These are phyloP conservation scores for Astrothelium macrocarpum DNA, from an alignment of 495 filamentous ascomycete species.

Conservation along the genomic window DNA sequence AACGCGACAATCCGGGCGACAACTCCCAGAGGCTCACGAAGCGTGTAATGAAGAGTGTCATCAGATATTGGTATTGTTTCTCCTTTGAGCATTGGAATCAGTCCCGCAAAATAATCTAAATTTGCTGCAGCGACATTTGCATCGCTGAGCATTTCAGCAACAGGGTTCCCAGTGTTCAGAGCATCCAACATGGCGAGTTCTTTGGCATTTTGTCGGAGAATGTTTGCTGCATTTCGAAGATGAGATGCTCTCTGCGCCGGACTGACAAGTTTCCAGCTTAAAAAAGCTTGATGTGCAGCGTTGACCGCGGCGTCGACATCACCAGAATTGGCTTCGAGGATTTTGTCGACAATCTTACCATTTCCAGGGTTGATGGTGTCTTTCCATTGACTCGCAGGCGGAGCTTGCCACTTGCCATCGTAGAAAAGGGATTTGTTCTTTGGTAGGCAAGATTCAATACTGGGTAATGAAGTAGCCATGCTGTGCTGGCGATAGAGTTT, in stretches of 20 bases:
- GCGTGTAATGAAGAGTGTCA: slow-evolving; percentile 48
- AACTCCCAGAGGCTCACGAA: slow-evolving; percentile 82
- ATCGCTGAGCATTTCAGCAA: slow-evolving; percentile 17
- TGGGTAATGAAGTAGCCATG: slow-evolving; percentile 9
- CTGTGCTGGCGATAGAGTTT: background rate
- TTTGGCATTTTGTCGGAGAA: slow-evolving; percentile 16
- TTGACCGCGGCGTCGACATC: slow-evolving; percentile 13
- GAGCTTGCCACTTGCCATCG: slow-evolving; percentile 8
- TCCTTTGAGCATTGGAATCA: slow-evolving; percentile 19
- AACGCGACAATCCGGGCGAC: slow-evolving; percentile 22
- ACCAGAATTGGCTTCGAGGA: slow-evolving; percentile 9
- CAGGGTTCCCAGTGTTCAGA: slow-evolving; percentile 18
- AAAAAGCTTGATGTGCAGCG: slow-evolving; percentile 16
- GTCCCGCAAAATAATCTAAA: slow-evolving; percentile 19
- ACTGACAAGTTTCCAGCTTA: slow-evolving; percentile 13
- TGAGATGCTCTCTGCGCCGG: slow-evolving; percentile 8
- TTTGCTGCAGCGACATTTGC: slow-evolving; percentile 12
- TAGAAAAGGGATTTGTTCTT: slow-evolving; percentile 13
- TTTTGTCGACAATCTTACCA: slow-evolving; percentile 13
- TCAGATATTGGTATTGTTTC: slow-evolving; percentile 19
- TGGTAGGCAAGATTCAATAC: slow-evolving; percentile 8
- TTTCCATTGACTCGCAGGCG: background rate
- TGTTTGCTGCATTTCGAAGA: slow-evolving; percentile 11
- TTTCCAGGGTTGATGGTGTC: slow-evolving; percentile 19
- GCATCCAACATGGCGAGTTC: slow-evolving; percentile 18